Evolutionary conservation across 805 yeast species (phyloP).

Genomic region (Torulaspora franciscae): DNA sequence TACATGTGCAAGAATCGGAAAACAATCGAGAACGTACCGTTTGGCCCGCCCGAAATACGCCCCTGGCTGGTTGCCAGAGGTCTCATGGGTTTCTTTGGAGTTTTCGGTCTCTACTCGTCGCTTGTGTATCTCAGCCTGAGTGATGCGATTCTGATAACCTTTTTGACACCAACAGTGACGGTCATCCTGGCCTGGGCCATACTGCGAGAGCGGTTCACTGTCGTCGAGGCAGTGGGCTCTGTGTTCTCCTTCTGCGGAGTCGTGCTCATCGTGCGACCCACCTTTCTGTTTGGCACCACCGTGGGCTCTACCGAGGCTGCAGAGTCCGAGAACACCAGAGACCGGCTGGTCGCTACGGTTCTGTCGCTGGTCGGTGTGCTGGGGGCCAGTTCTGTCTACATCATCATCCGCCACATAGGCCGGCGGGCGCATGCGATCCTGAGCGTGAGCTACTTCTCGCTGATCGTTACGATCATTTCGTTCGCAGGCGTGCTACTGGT

Average conservation of each 20-base stretch:
- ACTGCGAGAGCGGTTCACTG: slow-evolving; percentile 60
- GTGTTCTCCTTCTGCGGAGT: slow-evolving; percentile 69
- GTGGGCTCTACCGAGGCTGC: slow-evolving; percentile 20
- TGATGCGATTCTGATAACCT: slow-evolving; percentile 77
- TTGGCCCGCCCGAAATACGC: slow-evolving; percentile 62
- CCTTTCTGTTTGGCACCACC: slow-evolving; percentile 53
- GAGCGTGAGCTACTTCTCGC: slow-evolving; percentile 72
- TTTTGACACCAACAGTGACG: slow-evolving; percentile 71
- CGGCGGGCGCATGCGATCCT: slow-evolving; percentile 72
- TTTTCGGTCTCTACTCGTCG: slow-evolving; percentile 71
- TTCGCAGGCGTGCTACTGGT: slow-evolving; percentile 46
- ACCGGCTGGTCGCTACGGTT: slow-evolving; percentile 55
- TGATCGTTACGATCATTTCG: slow-evolving; percentile 53
- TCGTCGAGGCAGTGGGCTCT: slow-evolving; percentile 66
- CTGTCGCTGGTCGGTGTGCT: slow-evolving; percentile 63
- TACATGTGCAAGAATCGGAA: slow-evolving; percentile 48
- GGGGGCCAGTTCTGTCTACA: slow-evolving; percentile 67
- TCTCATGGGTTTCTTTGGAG: slow-evolving; percentile 70
- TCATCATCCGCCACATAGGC: slow-evolving; percentile 71
- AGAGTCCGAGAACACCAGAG: slow-evolving; percentile 50
- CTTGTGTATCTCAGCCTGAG: slow-evolving; percentile 68
- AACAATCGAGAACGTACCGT: slow-evolving; percentile 53
- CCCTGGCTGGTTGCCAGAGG: slow-evolving; percentile 58
- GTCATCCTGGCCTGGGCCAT: slow-evolving; percentile 66
- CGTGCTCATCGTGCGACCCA: slow-evolving; percentile 73